Base-by-base conservation (phyloP, 1,139 yeast genomes). In the Nematodospora anomalae region DNA sequence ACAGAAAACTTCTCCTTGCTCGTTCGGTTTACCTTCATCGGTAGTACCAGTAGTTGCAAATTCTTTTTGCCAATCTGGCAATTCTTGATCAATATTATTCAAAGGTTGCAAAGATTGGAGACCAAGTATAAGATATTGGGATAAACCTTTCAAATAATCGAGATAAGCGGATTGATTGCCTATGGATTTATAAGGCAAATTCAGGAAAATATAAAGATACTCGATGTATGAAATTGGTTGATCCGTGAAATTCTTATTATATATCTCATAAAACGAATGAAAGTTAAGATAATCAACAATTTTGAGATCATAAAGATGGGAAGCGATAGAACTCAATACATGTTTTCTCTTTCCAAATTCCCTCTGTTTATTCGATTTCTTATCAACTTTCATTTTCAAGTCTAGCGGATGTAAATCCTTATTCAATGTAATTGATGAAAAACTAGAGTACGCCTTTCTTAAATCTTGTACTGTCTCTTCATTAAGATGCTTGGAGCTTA, bases 71-170 rank as follows among this genome's bases (percentile, higher is more conserved):
- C 76, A 61, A 11, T 52, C 49, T 4, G 50, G 41, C 1, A 73
- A 39, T 4, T 73, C 52, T 1, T 48, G 41, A 2, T 61, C 64
- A 1, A 72, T 60, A 18, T 71, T 64, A 4, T 58, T 52, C 14
- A 87, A 60, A 0, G 94, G 89, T 26, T 71, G 64, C 1, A 74
- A 60, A 36, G 75, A 73, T 12, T 45, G 38, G 26, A 74, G 57
- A 49, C 76, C 84, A 0, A 54, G 47, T 11, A 52, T 50, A 26
- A 86, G 53, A 51, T 85, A 84, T 0, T 45, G 46, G 1, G 58
- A 48, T 7, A 87, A 53, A 2, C 64, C 57, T 3, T 52, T 45
- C n/a, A 78, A 43, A 49, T 81, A 82, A 3, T 49, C 43, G 1
- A 51, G 41, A 51, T 81, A 83, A 6, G 8, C 21, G 7, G 8